phyloP scores from a whole-genome alignment of 2,329 filamentous ascomycete species.

The Talaromyces rugulosus region DNA sequence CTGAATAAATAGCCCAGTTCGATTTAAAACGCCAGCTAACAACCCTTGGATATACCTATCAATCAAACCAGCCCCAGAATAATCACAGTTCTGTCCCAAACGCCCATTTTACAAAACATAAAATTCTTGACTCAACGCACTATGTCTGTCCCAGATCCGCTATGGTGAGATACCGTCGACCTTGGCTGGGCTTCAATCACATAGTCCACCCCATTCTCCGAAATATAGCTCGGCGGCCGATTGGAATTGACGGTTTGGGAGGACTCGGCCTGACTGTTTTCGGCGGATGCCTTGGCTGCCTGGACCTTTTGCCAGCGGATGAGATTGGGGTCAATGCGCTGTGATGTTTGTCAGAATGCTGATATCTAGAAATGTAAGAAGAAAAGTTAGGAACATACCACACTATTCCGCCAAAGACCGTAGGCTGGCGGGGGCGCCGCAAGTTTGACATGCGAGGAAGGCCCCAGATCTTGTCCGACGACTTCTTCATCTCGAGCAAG shows the following conservation, averaged over 20 bases:
- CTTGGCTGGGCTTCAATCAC: slow-evolving; percentile 63
- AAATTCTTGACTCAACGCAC: not conserved
- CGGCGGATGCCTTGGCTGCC: slow-evolving; percentile 1
- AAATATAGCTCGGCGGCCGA: slow-evolving; percentile 71
- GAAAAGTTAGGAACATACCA: slow-evolving; percentile 53
- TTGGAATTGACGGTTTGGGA: slow-evolving; percentile 23
- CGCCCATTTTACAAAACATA: not conserved
- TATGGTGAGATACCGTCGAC: slow-evolving; percentile 41
- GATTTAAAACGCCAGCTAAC: not conserved
- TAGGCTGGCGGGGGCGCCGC: slow-evolving; percentile 71
- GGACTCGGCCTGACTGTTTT: not conserved
- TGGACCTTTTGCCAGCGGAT: slow-evolving; percentile 73
- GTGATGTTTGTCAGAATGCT: slow-evolving; percentile 5
- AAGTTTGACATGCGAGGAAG: slow-evolving; percentile 52
- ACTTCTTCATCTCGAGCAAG: slow-evolving; percentile 71
- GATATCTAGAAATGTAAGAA: not conserved
- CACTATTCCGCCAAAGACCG: slow-evolving; percentile 76
- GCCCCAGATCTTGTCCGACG: slow-evolving; percentile 37
- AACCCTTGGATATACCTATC: not conserved
- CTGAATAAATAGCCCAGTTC: not conserved
- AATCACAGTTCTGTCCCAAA: not conserved
- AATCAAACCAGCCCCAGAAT: not conserved
- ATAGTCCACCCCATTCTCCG: slow-evolving; percentile 70
- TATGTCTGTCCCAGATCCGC: not conserved
- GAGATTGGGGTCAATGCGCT: slow-evolving; percentile 74